Evolutionary conservation across 768 basidiomycete genomes (phyloP).

Genomic region (Pleurotus ostreatus): DNA sequence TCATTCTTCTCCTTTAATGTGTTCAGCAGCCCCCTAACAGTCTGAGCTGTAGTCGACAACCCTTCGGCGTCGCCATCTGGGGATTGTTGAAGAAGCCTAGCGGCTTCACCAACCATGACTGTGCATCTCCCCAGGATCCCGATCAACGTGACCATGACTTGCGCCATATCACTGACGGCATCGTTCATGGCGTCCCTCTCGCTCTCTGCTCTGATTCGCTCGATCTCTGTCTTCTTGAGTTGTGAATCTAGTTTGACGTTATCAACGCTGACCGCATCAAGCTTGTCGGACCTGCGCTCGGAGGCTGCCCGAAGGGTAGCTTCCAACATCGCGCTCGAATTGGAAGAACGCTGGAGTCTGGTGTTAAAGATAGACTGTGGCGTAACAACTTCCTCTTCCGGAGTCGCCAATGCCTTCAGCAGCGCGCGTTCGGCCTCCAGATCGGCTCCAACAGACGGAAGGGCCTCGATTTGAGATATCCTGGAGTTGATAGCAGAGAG

Average conservation of each 20-base stretch:
- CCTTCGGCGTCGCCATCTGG: constrained; percentile 24
- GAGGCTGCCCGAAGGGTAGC: constrained; percentile 81
- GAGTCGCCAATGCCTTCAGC: constrained; percentile 57
- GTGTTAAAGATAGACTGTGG: constrained; percentile 53
- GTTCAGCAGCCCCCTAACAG: constrained; percentile 48
- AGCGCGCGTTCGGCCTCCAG: constrained; percentile 72
- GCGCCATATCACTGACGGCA: constrained; percentile 61
- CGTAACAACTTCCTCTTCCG: constrained; percentile 67
- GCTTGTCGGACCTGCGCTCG: constrained; percentile 72
- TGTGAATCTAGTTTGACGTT: constrained; percentile 69
- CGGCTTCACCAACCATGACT: constrained; percentile 60
- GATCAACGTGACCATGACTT: constrained; percentile 64
- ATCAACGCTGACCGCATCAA: constrained; percentile 68
- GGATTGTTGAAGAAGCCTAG: constrained; percentile 31
- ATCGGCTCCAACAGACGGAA: constrained; percentile 41
- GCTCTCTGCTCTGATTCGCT: constrained; percentile 59
- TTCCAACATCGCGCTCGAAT: constrained; percentile 78
- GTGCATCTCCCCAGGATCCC: constrained; percentile 81
- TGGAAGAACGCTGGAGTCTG: constrained; percentile 64
- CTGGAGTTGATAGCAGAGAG: constrained; percentile 61
- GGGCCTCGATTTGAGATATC: constrained; percentile 50
- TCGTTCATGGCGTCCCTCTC: constrained; percentile 61
- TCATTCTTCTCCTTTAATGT: constrained; percentile 65
- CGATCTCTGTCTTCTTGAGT: constrained; percentile 67
- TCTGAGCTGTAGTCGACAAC: constrained; percentile 32